Percentiles rank a stretch among this genome's conserved stretches.
Conservation (phyloP, 2,329 filamentous ascomycete genomes). For the Ilyonectria robusta region DNA sequence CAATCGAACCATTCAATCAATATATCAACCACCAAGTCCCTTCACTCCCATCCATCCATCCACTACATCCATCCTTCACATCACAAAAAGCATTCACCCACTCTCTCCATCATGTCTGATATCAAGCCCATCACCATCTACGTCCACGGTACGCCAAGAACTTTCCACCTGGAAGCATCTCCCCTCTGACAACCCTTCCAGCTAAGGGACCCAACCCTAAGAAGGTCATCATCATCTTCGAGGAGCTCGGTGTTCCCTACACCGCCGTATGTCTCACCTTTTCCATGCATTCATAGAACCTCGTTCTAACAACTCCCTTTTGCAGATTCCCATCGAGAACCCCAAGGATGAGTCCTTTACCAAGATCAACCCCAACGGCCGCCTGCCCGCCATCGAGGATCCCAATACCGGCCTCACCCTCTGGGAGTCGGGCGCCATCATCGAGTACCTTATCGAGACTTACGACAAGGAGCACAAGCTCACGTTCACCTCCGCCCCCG, state of each 20-base stretch:
- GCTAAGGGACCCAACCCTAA: conserved; percentile 49
- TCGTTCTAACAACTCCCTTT: not conserved
- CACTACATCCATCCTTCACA: conserved; percentile 18
- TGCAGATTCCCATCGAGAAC: conserved; percentile 40
- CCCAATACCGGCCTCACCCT: conserved; percentile 53
- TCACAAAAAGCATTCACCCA: conserved; percentile 30
- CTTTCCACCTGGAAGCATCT: not conserved
- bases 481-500: conserved; percentile 40
- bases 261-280: conserved; percentile 40
- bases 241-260: conserved; percentile 56
- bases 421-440: conserved; percentile 50
- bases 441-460: conserved; percentile 45
- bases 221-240: conserved; percentile 53
- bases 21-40: not conserved
- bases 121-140: conserved; percentile 37
- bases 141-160: conserved; percentile 30
- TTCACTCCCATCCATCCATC: not conserved
- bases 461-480: conserved; percentile 50
- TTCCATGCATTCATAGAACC: not conserved
- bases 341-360: conserved; percentile 45
- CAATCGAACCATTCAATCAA: conserved; percentile 5
- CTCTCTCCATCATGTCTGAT: conserved; percentile 27
- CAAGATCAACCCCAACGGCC: conserved; percentile 53
- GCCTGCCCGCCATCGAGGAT: conserved; percentile 51
- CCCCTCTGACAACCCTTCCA: conserved; percentile 23